phyloP scores from a whole-genome alignment of 108 stramenopile genomes.

The Nitzschia putrida region DNA sequence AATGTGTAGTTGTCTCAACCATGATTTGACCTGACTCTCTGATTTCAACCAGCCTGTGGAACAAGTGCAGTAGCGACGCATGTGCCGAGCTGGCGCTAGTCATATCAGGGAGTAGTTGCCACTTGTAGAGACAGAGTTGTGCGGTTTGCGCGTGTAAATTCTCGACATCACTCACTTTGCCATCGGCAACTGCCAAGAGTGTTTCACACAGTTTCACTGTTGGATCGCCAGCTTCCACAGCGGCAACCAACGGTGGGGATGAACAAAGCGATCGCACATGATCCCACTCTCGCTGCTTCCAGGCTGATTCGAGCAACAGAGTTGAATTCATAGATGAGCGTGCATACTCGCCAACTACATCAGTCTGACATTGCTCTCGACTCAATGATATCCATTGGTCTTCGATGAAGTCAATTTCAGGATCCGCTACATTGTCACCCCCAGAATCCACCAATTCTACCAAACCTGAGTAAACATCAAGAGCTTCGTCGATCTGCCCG shows the following conservation, averaged over 20 bases:
- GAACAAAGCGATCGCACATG: conserved; percentile 57
- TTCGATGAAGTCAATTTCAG: conserved; percentile 88
- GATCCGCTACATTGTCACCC: conserved; percentile 42
- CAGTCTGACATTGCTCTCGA: conserved; percentile 85
- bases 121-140: conserved; percentile 74
- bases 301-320: conserved; percentile 86
- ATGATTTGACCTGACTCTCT: conserved; percentile 94
- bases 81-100: conserved; percentile 73
- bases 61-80: conserved; percentile 75
- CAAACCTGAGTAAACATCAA: conserved; percentile 59
- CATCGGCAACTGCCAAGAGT: conserved; percentile 76
- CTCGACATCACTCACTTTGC: conserved; percentile 86
- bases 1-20: conserved; percentile 82
- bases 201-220: conserved; percentile 77
- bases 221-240: conserved; percentile 67
- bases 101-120: conserved; percentile 70
- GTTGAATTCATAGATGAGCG: conserved; percentile 49
- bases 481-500: conserved; percentile 67
- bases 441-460: conserved; percentile 50
- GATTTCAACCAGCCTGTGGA: conserved; percentile 91
- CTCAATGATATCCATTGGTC: conserved; percentile 89
- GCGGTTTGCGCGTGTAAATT: conserved; percentile 85
- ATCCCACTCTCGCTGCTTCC: conserved; percentile 90
- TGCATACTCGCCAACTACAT: conserved; percentile 81
- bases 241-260: conserved; percentile 53